phyloP scores from a whole-genome alignment of 1,139 yeast species.

The Blastobotrys buckinghamii region DNA sequence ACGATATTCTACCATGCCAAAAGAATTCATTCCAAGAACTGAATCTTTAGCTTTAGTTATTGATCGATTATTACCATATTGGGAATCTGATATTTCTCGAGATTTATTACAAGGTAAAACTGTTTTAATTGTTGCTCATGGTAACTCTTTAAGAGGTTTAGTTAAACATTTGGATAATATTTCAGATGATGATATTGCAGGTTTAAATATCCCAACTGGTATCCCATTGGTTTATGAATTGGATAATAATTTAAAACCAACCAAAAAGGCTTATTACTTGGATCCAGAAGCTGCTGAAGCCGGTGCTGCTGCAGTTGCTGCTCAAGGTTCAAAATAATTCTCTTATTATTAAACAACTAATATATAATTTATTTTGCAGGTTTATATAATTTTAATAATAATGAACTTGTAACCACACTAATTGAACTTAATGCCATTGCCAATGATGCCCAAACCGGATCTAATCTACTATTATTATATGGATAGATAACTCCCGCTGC shows the following conservation, averaged over 20 bases:
- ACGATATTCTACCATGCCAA: conserved; percentile 80
- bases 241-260: conserved; percentile 80
- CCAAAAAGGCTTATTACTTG: conserved; percentile 91
- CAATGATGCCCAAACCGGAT: conserved; percentile 77
- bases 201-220: conserved; percentile 97
- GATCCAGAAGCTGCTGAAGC: conserved; percentile 99
- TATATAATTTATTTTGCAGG: conserved; percentile 1
- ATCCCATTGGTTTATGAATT: conserved; percentile 97
- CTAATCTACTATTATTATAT: conserved; percentile 62
- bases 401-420: conserved; percentile 76
- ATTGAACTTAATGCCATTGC: conserved; percentile 92
- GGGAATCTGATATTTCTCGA: conserved; percentile 89
- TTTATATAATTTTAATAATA: conserved; percentile 41
- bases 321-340: conserved; percentile 65
- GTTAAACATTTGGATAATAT: conserved; percentile 95
- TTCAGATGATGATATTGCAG: conserved; percentile 89
- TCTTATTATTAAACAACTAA: background rate
- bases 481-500: conserved; percentile 88
- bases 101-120: conserved; percentile 84
- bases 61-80: conserved; percentile 96
- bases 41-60: conserved; percentile 94
- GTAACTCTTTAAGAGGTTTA: conserved; percentile 95
- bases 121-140: conserved; percentile 94
- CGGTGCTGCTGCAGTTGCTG: conserved; percentile 99
- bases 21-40: conserved; percentile 82